A percentile compares a stretch with the other conserved stretches of the same genome.
These are phyloP conservation scores for Diaporthe caulivora DNA, from an alignment of 2,329 filamentous ascomycete genomes.

Conservation along the genomic window DNA sequence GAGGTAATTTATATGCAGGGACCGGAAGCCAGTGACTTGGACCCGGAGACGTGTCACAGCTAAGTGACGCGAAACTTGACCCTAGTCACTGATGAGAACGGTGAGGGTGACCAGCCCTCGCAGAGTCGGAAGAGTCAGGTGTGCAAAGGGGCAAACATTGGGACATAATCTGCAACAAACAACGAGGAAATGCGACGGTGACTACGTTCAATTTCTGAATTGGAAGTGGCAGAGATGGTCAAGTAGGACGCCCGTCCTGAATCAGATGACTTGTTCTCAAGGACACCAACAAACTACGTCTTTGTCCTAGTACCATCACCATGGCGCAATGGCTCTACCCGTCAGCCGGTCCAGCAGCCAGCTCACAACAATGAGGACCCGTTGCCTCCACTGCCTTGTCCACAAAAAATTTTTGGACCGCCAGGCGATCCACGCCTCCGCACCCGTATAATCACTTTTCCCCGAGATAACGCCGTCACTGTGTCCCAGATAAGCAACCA, in stretches of 20 bases:
- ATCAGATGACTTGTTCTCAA: background rate
- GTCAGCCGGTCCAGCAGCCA: slow-evolving; percentile 34
- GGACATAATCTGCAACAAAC: too few relatives aligned
- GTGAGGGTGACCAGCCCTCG: background rate
- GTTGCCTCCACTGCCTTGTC: slow-evolving; percentile 34
- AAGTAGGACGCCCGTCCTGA: background rate
- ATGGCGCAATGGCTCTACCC: slow-evolving; percentile 32
- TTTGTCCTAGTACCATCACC: background rate
- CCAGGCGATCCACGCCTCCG: slow-evolving; percentile 37
- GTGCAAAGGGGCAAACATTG: background rate
- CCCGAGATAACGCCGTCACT: slow-evolving; percentile 37
- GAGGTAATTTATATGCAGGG: background rate
- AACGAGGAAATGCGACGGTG: background rate
- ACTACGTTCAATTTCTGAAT: background rate
- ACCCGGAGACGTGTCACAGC: background rate
- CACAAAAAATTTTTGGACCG: slow-evolving; percentile 36
- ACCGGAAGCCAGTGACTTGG: background rate
- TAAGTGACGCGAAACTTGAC: background rate
- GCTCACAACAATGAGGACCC: slow-evolving; percentile 29
- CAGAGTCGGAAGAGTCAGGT: background rate
- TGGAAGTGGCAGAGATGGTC: background rate
- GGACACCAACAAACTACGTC: background rate
- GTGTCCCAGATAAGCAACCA: slow-evolving; percentile 35
- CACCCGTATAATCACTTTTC: slow-evolving; percentile 35
- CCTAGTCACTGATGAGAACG: background rate